Conservation (phyloP, 306 rosid species). For the Styphnolobium japonicum region DNA sequence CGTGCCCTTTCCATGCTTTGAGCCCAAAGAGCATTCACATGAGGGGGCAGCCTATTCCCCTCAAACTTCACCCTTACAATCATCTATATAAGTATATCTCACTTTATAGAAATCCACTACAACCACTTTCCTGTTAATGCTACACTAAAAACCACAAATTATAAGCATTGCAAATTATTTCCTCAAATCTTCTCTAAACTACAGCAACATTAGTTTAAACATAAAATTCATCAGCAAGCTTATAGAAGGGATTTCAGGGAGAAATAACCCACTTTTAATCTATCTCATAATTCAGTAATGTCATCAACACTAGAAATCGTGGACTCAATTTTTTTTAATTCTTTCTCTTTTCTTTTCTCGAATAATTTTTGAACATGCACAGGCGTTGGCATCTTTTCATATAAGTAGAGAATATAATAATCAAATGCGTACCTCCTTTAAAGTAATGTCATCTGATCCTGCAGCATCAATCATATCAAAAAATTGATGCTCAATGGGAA, state of each 20-base stretch:
- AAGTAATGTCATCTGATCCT: too few species aligned
- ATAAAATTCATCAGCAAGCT: not conserved
- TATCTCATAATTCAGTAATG: not conserved
- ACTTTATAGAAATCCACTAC: not conserved
- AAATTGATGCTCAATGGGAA: too few species aligned
- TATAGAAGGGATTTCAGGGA: not conserved
- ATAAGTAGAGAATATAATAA: not conserved
- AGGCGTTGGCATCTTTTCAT: not conserved
- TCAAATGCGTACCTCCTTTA: conserved; percentile 36
- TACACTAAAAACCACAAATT: not conserved
- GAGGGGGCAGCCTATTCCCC: not conserved
- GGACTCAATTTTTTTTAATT: not conserved
- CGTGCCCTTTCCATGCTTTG: not conserved
- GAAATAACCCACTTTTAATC: not conserved
- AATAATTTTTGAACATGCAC: not conserved
- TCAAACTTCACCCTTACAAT: not conserved
- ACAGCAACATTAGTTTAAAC: not conserved
- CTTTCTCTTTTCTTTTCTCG: not conserved
- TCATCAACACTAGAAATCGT: not conserved
- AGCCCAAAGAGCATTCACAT: not conserved
- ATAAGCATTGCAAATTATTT: not conserved
- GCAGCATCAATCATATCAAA: too few species aligned
- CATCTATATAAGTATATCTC: not conserved
- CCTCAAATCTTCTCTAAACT: not conserved
- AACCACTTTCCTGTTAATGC: not conserved